Percentiles rank a stretch among this genome's conserved stretches.
phyloP scores from a whole-genome alignment of 768 basidiomycete genomes.

The Russula emetica region DNA sequence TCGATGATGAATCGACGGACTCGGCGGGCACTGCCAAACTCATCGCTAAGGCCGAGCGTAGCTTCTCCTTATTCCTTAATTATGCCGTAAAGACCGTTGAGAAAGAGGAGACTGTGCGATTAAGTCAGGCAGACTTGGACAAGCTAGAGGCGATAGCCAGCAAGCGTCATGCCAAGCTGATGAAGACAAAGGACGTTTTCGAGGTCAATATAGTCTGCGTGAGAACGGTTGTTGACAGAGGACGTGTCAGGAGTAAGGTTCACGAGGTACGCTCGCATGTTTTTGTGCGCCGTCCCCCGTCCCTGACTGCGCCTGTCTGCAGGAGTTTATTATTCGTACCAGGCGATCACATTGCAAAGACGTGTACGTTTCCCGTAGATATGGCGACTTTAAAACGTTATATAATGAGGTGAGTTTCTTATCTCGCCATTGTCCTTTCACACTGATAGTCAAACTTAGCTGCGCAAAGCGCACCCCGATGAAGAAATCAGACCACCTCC shows the following conservation, averaged over 20 bases:
- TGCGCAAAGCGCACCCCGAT: conserved; percentile 82
- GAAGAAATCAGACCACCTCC: conserved; percentile 81
- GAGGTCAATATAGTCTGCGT: conserved; percentile 92
- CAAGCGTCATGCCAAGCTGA: conserved; percentile 51
- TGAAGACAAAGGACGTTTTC: conserved; percentile 55
- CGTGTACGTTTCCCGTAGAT: conserved; percentile 84
- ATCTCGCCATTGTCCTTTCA: conserved; percentile 3
- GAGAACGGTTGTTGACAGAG: conserved; percentile 75
- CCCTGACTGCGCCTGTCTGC: not conserved
- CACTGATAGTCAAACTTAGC: conserved; percentile 43
- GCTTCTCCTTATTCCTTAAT: conserved; percentile 74
- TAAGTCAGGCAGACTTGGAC: conserved; percentile 80
- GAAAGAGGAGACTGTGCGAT: conserved; percentile 83
- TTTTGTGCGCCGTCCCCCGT: conserved; percentile 6
- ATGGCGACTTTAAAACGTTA: conserved; percentile 92
- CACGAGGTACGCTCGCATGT: conserved; percentile 66
- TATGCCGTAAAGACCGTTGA: conserved; percentile 80
- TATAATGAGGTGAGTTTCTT: conserved; percentile 62
- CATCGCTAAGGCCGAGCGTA: conserved; percentile 77
- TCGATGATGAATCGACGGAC: conserved; percentile 53
- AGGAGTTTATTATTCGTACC: conserved; percentile 97
- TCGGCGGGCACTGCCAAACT: conserved; percentile 60
- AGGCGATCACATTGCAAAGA: conserved; percentile 66
- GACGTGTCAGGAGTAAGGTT: conserved; percentile 74
- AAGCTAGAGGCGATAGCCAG: conserved; percentile 68